Evolutionary conservation across 345 rosid genomes (phyloP), one percentile per base, ranked within the genome.

Genomic region (Rhizophora mangle): DNA sequence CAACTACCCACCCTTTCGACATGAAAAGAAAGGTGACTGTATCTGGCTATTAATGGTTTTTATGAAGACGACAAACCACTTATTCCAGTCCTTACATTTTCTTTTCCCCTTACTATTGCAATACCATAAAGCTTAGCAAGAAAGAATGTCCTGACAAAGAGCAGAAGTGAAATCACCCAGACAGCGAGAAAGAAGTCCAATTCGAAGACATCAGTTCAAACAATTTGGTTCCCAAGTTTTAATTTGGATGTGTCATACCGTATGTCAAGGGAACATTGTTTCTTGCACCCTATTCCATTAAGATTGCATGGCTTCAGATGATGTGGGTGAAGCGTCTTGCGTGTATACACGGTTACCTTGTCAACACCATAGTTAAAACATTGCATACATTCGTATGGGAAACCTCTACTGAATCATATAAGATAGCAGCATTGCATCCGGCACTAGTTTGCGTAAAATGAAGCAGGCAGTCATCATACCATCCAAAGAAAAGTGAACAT

Each of bases 71-170:
- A 26, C 31, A 34, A 26, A 59, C 31, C 47, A 2, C 21, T 37
- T 9, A 0, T 19, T 39, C 46, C 46, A 39, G 9, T 18, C 9
- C 19, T 20, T n/a, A 27, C 60, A 32, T 51, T 58, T 7, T 34
- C 31, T 18, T 39, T 46, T 7, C 37, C 36, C 6, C 37, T 9
- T 21, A 2, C 51, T 6, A 22, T 19, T 22, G 31, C 60, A 63
- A 9, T 63, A 47, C 61, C 70, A 70, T 37, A 56, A 87, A 88
- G 84, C 70, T 62, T 30, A 67, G 64, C 66, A 85, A 77, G 83
- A 82, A 78, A 52, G 78, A 75, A 30, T 31, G 71, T 52, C 62
- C 61, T 55, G 71, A 80, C 18, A 74, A 76, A 65, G 77, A 79
- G 76, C 74, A 62, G 55, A 77, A 81, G 68, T 74, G 52, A 68